phyloP scores from a whole-genome alignment of 495 filamentous ascomycete species.

The Neurospora sp. region DNA sequence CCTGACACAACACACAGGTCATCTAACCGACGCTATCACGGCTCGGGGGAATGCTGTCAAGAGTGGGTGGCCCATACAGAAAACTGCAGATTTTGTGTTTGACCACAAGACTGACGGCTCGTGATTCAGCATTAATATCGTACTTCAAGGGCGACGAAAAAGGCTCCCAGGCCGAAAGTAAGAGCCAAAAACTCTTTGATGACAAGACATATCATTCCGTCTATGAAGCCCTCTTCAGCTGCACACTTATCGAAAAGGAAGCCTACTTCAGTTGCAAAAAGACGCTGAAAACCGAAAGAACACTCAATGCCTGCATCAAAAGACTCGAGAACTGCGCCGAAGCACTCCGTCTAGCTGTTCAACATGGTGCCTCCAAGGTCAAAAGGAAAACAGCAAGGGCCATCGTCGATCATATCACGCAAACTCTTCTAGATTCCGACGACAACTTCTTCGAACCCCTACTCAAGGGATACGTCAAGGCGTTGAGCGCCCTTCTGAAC shows the following conservation, averaged over 20 bases:
- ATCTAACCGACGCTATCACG: constrained; percentile 4
- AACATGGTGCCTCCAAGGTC: constrained; percentile 55
- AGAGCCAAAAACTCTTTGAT: constrained; percentile 25
- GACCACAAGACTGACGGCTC: constrained; percentile 29
- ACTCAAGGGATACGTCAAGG: constrained; percentile 67
- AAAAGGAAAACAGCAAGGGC: constrained; percentile 67
- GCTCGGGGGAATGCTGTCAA: constrained; percentile 23
- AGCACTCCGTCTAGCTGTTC: constrained; percentile 59
- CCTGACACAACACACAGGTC: constrained; percentile 5
- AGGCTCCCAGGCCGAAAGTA: constrained; percentile 1
- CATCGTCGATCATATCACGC: constrained; percentile 69
- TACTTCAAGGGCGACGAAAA: constrained; percentile 16
- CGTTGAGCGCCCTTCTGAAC: constrained; percentile 56
- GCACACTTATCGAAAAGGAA: constrained; percentile 55
- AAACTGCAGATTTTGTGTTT: constrained; percentile 43
- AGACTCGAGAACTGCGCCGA: constrained; percentile 64
- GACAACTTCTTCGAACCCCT: constrained; percentile 63
- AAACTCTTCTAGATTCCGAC: constrained; percentile 55
- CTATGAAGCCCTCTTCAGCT: constrained; percentile 70
- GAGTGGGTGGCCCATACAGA: constrained; percentile 19
- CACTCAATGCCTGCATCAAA: constrained; percentile 32
- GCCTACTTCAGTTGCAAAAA: constrained; percentile 46
- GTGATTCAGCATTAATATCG: constrained; percentile 30
- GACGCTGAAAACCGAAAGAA: constrained; percentile 20
- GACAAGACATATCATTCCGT: constrained; percentile 75